phyloP scores from a whole-genome alignment of 129 eudicot species.

The Tagetes erecta region DNA sequence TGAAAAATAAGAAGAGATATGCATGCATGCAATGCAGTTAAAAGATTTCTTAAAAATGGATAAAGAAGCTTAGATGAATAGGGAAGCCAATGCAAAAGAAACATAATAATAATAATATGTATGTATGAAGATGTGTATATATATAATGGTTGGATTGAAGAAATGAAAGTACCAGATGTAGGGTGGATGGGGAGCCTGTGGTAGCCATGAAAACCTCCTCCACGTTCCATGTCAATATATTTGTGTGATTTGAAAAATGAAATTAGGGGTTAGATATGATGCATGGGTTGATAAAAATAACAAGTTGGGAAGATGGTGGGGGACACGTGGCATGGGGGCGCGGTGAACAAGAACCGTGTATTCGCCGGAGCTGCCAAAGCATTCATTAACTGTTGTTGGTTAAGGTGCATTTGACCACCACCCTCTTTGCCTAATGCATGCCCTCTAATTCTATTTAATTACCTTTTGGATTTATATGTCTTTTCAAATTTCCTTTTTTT shows the following conservation, averaged over 20 bases:
- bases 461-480: background rate
- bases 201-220: constrained; percentile 79
- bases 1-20: background rate
- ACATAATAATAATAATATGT: background rate
- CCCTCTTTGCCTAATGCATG: constrained; percentile 31
- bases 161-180: constrained; percentile 37
- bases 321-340: constrained; percentile 61
- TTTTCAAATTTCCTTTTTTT: background rate
- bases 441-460: background rate
- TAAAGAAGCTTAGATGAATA: background rate
- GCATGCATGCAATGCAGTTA: background rate
- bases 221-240: constrained; percentile 45
- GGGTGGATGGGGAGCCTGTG: constrained; percentile 49
- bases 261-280: background rate
- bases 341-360: constrained; percentile 49
- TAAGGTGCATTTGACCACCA: constrained; percentile 30
- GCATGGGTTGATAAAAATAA: no score
- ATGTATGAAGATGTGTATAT: background rate
- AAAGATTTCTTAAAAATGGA: constrained; percentile 10
- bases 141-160: background rate
- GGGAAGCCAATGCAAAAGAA: background rate
- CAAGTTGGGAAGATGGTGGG: constrained; percentile 1
- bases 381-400: constrained; percentile 30
- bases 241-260: constrained; percentile 11
- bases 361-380: constrained; percentile 48